Base-by-base conservation (phyloP, 2,329 filamentous ascomycete genomes). In the Lachnellula subtilissima region DNA sequence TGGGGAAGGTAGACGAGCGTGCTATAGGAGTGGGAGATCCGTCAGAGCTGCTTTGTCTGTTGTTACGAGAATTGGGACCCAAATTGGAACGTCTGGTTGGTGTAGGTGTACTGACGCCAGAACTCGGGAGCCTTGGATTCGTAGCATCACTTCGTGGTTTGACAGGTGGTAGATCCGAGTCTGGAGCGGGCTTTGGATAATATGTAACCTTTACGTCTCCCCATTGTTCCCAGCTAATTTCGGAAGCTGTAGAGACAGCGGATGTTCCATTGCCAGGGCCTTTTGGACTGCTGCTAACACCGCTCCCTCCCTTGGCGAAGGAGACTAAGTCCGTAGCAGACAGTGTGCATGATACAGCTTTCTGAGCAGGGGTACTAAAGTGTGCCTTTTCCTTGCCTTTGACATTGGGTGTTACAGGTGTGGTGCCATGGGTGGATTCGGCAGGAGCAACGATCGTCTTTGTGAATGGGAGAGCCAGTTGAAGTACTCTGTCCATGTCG, bases 241-340 rank as follows among this genome's bases (percentile, higher is more conserved):
- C 72, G 1, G 56, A 46, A 19, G 36, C 17, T 19, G 56, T 35
- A 23, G 58, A 45, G 67, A 50, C 63, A 59, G 62, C 67, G 54
- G 42, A 9, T 19, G 35, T 37, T 14, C 69, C 70, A 60, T 68
- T 67, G 42, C 65, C 61, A 55, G 60, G 52, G 28, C 61, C 62
- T 23, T 67, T 65, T 19, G 70, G 65, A 25, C 67, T 69, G 43
- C 64, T 65, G 50, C 67, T 65, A 19, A 70, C 65, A 4, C 68
- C 67, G 47, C 64, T 66, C n/a, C 69, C 80, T 23, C 81, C 78
- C 54, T 86, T 86, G 51, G 87, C 85, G 55, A 97, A 77, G 12
- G 87, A 82, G 36, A 88, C 84, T 53, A 99, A 75, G 71, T 99
- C 91, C 62, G 92, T 92, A n/a, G 89, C 88, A 71, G 89, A 86